Conservation (phyloP, 2,329 filamentous ascomycete genomes). For the Pseudogymnoascus sp. region DNA sequence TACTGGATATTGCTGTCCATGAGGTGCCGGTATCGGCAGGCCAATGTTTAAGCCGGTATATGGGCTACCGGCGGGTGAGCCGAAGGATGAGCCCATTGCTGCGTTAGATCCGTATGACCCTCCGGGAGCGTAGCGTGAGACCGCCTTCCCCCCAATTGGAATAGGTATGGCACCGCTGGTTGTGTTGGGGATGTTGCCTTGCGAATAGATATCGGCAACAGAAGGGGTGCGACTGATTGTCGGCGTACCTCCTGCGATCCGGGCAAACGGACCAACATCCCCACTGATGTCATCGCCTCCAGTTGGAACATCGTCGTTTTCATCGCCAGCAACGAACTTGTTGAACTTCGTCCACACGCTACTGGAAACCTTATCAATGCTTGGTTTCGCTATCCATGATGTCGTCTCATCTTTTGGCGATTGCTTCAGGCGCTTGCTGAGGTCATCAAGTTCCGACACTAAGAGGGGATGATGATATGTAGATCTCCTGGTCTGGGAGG, state of each 20-base stretch:
- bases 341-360: slow-evolving; percentile 90
- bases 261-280: slow-evolving; percentile 72
- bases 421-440: slow-evolving; percentile 74
- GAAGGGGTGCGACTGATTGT: slow-evolving; percentile 68
- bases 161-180: slow-evolving; percentile 22
- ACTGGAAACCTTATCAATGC: slow-evolving; percentile 89
- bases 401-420: slow-evolving; percentile 72
- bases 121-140: slow-evolving; percentile 27
- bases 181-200: slow-evolving; percentile 22
- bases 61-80: not conserved
- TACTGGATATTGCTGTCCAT: not conserved
- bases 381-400: slow-evolving; percentile 91
- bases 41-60: not conserved
- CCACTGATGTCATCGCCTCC: slow-evolving; percentile 44
- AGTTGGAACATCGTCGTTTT: slow-evolving; percentile 56
- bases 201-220: slow-evolving; percentile 56
- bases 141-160: slow-evolving; percentile 17
- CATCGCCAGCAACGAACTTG: slow-evolving; percentile 90
- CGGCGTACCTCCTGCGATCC: slow-evolving; percentile 66
- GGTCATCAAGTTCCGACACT: slow-evolving; percentile 69
- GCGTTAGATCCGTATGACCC: slow-evolving; percentile 15
- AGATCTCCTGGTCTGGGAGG: slow-evolving; percentile 72
- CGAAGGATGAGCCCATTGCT: slow-evolving; percentile 1
- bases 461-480: slow-evolving; percentile 76
- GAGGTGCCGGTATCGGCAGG: not conserved